A percentile compares a stretch with the other conserved stretches of the same genome.
phyloP scores from a whole-genome alignment of 108 stramenopile species.

The Nitzschia sp. region DNA sequence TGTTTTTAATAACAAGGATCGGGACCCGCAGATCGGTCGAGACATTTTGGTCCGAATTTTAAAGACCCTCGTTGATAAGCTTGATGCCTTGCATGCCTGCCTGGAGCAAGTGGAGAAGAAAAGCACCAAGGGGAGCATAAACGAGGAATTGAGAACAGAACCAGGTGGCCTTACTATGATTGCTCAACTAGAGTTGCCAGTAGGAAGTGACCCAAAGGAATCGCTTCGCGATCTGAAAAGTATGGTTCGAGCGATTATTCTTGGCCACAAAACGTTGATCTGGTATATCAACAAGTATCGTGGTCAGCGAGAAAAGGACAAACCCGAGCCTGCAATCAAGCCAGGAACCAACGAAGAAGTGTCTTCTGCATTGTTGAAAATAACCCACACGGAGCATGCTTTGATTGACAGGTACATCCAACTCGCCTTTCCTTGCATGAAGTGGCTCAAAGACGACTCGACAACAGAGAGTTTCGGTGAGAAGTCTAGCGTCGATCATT shows the following conservation, averaged over 20 bases:
- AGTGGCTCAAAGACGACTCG: conserved; percentile 54
- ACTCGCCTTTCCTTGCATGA: conserved; percentile 81
- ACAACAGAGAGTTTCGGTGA: conserved; percentile 14
- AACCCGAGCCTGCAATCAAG: conserved; percentile 13
- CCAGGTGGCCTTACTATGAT: not conserved
- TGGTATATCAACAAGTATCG: conserved; percentile 92
- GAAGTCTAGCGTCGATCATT: conserved; percentile 27
- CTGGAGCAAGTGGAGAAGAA: not conserved
- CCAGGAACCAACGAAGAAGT: conserved; percentile 61
- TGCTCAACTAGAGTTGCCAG: not conserved
- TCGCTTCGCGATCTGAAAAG: conserved; percentile 63
- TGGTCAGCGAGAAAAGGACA: conserved; percentile 56
- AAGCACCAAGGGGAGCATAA: conserved; percentile 19
- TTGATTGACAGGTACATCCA: conserved; percentile 81
- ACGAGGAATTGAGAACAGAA: not conserved
- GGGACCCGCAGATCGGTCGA: conserved; percentile 75
- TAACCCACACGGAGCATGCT: conserved; percentile 80
- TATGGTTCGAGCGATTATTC: conserved; percentile 86
- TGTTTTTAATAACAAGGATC: conserved; percentile 81
- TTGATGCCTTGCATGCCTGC: conserved; percentile 58
- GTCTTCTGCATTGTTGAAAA: conserved; percentile 46
- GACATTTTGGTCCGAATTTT: conserved; percentile 86
- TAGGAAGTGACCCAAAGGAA: conserved; percentile 33
- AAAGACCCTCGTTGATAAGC: conserved; percentile 80
- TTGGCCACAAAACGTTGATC: conserved; percentile 91